Evolutionary conservation across 148 eudicot genomes (phyloP).

Genomic region (Chenopodium berlandieri): DNA sequence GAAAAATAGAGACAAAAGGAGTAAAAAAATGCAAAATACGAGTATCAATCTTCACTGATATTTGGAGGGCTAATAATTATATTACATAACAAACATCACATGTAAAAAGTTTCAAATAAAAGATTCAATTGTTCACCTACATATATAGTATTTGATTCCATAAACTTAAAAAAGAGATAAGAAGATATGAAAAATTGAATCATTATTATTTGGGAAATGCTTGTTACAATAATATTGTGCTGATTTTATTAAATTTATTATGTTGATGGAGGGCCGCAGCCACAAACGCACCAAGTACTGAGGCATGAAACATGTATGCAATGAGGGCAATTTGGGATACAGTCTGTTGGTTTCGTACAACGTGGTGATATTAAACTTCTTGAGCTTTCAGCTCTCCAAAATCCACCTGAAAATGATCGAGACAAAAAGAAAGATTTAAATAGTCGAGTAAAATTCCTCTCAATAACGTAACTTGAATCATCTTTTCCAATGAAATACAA

Average conservation of each 20-base stretch:
- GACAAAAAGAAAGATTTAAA: neutral
- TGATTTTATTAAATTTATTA: neutral
- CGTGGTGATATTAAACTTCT: neutral
- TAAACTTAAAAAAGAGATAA: too few species aligned
- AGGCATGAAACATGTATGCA: neutral
- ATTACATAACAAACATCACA: too few species aligned
- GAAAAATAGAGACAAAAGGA: too few species aligned
- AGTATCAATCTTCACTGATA: too few species aligned
- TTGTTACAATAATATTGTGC: too few species aligned
- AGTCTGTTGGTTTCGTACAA: neutral
- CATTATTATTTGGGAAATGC: too few species aligned
- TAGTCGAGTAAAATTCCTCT: neutral
- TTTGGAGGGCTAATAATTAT: too few species aligned
- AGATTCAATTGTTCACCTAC: too few species aligned
- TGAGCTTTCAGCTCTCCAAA: neutral
- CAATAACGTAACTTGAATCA: neutral
- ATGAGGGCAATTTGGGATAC: neutral
- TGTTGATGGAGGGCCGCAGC: neutral
- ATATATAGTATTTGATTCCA: too few species aligned
- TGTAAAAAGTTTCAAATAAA: too few species aligned
- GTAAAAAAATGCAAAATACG: too few species aligned
- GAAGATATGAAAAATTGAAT: too few species aligned
- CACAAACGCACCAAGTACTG: slow-evolving; percentile 1
- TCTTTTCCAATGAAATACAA: neutral
- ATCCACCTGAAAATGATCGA: neutral